These are phyloP conservation scores for Myochromella boudieri DNA, from an alignment of 768 basidiomycete species.

Conservation along the genomic window DNA sequence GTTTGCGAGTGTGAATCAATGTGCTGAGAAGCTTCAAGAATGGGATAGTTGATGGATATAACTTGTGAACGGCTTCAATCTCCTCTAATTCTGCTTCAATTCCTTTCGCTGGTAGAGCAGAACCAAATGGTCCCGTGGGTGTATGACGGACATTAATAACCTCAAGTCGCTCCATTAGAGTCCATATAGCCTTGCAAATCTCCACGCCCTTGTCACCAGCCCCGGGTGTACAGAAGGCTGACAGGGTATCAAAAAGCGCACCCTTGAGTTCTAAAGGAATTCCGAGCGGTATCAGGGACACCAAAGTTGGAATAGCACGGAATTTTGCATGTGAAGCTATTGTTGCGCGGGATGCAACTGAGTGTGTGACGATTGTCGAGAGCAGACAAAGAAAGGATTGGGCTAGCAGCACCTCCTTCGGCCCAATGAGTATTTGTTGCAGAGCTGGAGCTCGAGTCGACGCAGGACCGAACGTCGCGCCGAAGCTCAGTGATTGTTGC, in stretches of 20 bases:
- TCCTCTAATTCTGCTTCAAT: conserved; percentile 88
- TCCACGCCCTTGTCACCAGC: conserved; percentile 73
- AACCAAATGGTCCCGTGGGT: conserved; percentile 36
- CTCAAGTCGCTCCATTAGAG: conserved; percentile 79
- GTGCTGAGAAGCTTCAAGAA: conserved; percentile 83
- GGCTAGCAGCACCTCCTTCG: conserved; percentile 76
- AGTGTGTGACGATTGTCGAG: conserved; percentile 71
- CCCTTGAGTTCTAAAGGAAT: conserved; percentile 93
- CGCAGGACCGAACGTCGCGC: conserved; percentile 28
- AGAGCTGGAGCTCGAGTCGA: conserved; percentile 40
- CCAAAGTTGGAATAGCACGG: conserved; percentile 77
- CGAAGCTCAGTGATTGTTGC: conserved; percentile 20
- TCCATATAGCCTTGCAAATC: conserved; percentile 82
- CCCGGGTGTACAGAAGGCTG: conserved; percentile 82
- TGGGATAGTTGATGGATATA: conserved; percentile 88
- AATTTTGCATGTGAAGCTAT: conserved; percentile 77
- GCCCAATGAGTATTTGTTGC: conserved; percentile 51
- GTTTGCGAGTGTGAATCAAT: conserved; percentile 81
- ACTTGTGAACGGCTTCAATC: conserved; percentile 72
- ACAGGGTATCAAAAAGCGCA: conserved; percentile 74
- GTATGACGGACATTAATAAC: conserved; percentile 71
- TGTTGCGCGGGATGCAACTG: conserved; percentile 75
- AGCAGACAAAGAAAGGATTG: conserved; percentile 82
- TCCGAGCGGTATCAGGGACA: conserved; percentile 74
- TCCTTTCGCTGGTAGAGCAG: conserved; percentile 62